Conservation (phyloP, 768 basidiomycete species). For the Clitopilus passeckerianus region DNA sequence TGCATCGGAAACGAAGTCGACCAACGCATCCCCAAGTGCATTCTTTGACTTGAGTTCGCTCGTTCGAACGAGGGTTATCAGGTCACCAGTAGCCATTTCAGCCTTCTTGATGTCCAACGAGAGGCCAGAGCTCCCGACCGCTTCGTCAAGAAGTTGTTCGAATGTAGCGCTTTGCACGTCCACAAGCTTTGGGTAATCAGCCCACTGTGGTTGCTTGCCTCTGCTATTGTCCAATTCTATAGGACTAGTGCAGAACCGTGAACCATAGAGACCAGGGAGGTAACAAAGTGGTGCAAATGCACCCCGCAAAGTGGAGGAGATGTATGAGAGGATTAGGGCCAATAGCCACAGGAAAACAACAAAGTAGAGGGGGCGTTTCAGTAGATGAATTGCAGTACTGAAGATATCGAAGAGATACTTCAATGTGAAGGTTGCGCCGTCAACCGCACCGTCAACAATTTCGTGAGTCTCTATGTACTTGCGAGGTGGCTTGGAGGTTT, state of each 20-base stretch:
- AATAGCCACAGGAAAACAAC: conserved; percentile 49
- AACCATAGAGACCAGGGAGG: conserved; percentile 52
- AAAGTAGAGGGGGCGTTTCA: conserved; percentile 53
- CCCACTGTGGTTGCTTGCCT: conserved; percentile 31
- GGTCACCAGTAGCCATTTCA: conserved; percentile 71
- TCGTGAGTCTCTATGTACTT: conserved; percentile 18
- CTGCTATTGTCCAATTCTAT: conserved; percentile 1
- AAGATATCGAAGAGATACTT: conserved; percentile 46
- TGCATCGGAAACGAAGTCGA: conserved; percentile 55
- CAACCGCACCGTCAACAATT: conserved; percentile 22
- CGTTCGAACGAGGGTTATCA: conserved; percentile 54
- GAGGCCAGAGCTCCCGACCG: conserved; percentile 52
- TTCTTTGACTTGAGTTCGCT: conserved; percentile 63
- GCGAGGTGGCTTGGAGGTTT: conserved; percentile 4
- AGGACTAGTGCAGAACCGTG: conserved; percentile 32
- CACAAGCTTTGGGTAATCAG: conserved; percentile 59
- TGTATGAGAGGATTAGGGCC: conserved; percentile 32
- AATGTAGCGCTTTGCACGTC: conserved; percentile 59
- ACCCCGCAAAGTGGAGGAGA: conserved; percentile 37
- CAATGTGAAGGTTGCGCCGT: conserved; percentile 20
- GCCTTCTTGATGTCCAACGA: conserved; percentile 70
- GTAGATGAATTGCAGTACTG: conserved; percentile 37
- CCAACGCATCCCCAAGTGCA: conserved; percentile 44
- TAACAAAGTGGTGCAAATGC: conserved; percentile 56
- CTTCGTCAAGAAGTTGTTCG: conserved; percentile 56